Base-by-base conservation (phyloP, 2,329 filamentous ascomycete genomes). In the Fusarium napiforme region DNA sequence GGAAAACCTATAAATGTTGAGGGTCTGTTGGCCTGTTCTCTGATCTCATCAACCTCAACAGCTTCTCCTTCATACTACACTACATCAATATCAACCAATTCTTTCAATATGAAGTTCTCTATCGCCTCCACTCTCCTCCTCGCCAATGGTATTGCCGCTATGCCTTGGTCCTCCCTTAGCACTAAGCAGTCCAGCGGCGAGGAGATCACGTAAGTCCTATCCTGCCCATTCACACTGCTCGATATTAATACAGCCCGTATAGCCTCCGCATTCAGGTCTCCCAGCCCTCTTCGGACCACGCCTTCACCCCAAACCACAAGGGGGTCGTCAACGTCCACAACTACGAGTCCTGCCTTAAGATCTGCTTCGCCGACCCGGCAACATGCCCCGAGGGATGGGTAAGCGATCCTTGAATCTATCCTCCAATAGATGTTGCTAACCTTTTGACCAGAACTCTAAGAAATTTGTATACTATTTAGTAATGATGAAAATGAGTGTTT, bases 211-310 rank as follows among this genome's bases (percentile, higher is more conserved):
- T 74, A 62, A 15, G 55, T 15, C 18, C 12, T 16, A 26, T 26
- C 14, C 3, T 19, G 0, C 2, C 7, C 23, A 53, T 9, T 2
- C 2, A 0, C 5, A 11, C 32, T 4, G 2, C 9, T 4, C 4
- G 0, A 16, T 18, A 11, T 23, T 58, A 6, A 58, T 5, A 4
- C 0, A 3, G 0, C 2, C 0, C 1, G 0, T 5, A 14, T 2
- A 74, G 71, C 14, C 67, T 75, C 30, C 69, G 23, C 15, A 70
- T 74, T 26, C 58, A 75, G 16, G 61, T 74, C 14, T 57, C 72
- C 2, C 70, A 73, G 19, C 26, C 47, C 2, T 34, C 60, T 12
- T n/a, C 23, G 6, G 50, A 36, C 14, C 19, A 37, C 3, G 5
- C 5, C 19, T 10, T 21, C 1, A 5, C 50, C 2, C 21, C 59